Evolutionary conservation across 257 asterid genomes (phyloP).

Genomic region (Lantana camara): DNA sequence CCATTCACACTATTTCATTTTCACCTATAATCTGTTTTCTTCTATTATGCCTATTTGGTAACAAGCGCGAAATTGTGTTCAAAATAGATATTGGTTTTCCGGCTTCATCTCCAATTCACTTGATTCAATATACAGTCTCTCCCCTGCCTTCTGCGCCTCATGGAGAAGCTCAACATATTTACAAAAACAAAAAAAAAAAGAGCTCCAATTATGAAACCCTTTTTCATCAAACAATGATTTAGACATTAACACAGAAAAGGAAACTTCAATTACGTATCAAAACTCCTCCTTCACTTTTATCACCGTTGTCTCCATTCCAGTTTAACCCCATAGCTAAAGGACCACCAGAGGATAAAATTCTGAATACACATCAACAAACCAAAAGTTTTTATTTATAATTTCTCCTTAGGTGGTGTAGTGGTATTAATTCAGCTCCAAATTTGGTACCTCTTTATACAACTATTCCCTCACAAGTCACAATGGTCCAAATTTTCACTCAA

Average conservation of each 20-base stretch:
- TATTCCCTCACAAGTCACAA: neutral
- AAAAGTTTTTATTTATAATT: neutral
- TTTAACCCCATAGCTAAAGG: neutral
- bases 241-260: neutral
- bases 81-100: neutral
- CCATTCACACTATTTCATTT: neutral
- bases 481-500: neutral
- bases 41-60: neutral
- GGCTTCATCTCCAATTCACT: too few species aligned
- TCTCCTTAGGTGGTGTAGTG: neutral
- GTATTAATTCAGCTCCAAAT: neutral
- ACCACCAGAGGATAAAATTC: neutral
- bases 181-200: neutral
- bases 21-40: neutral
- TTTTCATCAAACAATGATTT: neutral
- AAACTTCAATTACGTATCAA: neutral
- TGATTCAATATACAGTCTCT: neutral
- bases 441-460: neutral
- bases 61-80: neutral
- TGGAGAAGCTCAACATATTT: neutral
- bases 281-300: neutral
- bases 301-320: neutral
- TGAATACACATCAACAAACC: neutral
- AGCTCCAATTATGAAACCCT: neutral
- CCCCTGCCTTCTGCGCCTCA: neutral